Evolutionary conservation across 805 yeast species (phyloP).

Genomic region (Myxozyma nipponensis): DNA sequence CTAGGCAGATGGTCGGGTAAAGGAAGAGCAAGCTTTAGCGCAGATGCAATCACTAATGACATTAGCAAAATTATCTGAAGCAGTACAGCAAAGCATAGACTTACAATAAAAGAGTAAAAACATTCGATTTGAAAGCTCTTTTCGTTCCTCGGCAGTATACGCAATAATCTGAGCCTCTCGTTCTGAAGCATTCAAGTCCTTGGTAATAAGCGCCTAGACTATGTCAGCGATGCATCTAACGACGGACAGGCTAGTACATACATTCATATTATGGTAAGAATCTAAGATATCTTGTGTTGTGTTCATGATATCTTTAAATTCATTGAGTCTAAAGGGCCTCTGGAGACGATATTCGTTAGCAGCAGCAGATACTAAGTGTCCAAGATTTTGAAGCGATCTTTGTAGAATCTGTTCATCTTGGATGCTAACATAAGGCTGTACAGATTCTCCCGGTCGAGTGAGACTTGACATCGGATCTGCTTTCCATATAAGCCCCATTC

Average conservation of each 20-base stretch:
- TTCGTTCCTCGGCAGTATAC: constrained; percentile 42
- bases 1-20: constrained; percentile 74
- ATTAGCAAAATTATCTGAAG: not conserved
- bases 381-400: constrained; percentile 27
- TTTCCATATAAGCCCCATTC: constrained; percentile 79
- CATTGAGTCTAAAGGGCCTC: constrained; percentile 60
- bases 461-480: constrained; percentile 56
- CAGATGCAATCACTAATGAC: constrained; percentile 58
- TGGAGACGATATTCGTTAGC: constrained; percentile 64
- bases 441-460: constrained; percentile 1
- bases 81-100: not conserved
- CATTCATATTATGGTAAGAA: constrained; percentile 68
- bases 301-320: constrained; percentile 49
- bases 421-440: constrained; percentile 10
- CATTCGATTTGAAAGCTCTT: constrained; percentile 66
- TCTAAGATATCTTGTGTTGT: constrained; percentile 66
- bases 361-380: constrained; percentile 28
- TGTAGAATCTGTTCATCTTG: constrained; percentile 17
- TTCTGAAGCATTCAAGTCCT: constrained; percentile 51
- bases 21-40: constrained; percentile 71
- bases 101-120: constrained; percentile 64
- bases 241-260: constrained; percentile 27
- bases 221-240: not conserved
- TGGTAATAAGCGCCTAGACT: constrained; percentile 47
- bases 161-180: constrained; percentile 56